These are phyloP conservation scores for Ceratocystis harringtonii DNA, from an alignment of 2,329 filamentous ascomycete genomes.

Conservation along the genomic window DNA sequence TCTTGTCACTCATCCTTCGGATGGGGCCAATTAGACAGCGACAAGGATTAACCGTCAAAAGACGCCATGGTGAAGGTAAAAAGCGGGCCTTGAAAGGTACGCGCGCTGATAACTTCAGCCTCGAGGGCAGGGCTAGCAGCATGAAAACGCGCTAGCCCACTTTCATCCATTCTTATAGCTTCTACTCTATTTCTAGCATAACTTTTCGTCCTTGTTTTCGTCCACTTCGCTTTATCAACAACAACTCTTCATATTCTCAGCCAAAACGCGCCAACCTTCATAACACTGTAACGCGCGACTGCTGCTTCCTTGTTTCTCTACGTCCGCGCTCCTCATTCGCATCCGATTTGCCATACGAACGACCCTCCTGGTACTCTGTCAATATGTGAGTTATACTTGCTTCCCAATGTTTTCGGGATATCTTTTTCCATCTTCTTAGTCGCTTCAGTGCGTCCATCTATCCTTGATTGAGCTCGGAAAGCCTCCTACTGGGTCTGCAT, in stretches of 20 bases:
- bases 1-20: too few species aligned
- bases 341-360: not conserved
- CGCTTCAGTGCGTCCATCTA: not conserved
- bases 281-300: not conserved
- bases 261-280: not conserved
- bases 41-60: not conserved
- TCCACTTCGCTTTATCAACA: not conserved
- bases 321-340: not conserved
- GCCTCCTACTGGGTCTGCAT: not conserved
- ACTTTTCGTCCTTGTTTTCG: not conserved
- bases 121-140: not conserved
- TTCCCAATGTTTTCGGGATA: not conserved
- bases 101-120: not conserved
- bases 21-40: too few species aligned
- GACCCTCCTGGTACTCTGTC: not conserved
- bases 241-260: not conserved
- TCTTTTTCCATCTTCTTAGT: not conserved
- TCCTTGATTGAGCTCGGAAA: not conserved
- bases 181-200: not conserved
- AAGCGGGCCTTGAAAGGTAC: not conserved
- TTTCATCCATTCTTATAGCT: not conserved
- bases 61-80: not conserved
- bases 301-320: not conserved
- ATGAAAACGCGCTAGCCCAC: not conserved
- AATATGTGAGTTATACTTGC: not conserved